A percentile compares a stretch with the other conserved stretches of the same genome.
phyloP scores from a whole-genome alignment of 331 rosid genomes.

The Malus hybrid region DNA sequence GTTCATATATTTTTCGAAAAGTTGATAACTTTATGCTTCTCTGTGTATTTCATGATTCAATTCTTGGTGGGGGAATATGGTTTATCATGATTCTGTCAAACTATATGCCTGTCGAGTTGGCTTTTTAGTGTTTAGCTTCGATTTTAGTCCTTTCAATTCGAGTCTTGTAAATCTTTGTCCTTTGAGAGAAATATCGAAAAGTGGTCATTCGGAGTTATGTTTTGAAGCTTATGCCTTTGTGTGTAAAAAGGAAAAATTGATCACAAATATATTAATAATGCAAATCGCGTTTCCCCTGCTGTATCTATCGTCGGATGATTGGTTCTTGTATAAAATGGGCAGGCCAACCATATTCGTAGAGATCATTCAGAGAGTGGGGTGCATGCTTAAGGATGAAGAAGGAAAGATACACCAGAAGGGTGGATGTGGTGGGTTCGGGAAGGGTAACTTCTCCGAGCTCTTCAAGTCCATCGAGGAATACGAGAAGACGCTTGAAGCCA shows the following conservation, averaged over 20 bases:
- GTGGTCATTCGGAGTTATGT: too few species aligned
- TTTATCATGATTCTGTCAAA: background rate
- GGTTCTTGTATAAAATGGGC: slow-evolving; percentile 12
- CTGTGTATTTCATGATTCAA: background rate
- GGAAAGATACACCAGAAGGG: slow-evolving; percentile 78
- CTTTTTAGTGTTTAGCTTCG: background rate
- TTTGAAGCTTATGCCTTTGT: background rate
- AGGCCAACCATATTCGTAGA: slow-evolving; percentile 91
- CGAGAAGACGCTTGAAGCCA: slow-evolving; percentile 70
- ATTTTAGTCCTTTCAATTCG: too few species aligned
- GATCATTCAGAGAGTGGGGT: slow-evolving; percentile 91
- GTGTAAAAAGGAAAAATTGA: background rate
- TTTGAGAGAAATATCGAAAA: background rate
- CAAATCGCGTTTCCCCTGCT: background rate
- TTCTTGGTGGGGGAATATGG: background rate
- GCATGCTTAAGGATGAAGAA: slow-evolving; percentile 71
- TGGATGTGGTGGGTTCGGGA: slow-evolving; percentile 95
- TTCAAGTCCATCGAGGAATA: slow-evolving; percentile 94
- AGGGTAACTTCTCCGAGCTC: slow-evolving; percentile 93
- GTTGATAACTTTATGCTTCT: too few species aligned
- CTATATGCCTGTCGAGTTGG: background rate
- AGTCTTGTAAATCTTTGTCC: background rate
- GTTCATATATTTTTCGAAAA: too few species aligned
- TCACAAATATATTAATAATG: too few species aligned
- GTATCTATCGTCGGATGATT: background rate